Conservation (phyloP, 108 stramenopile genomes). For the Fragilaria radians region DNA sequence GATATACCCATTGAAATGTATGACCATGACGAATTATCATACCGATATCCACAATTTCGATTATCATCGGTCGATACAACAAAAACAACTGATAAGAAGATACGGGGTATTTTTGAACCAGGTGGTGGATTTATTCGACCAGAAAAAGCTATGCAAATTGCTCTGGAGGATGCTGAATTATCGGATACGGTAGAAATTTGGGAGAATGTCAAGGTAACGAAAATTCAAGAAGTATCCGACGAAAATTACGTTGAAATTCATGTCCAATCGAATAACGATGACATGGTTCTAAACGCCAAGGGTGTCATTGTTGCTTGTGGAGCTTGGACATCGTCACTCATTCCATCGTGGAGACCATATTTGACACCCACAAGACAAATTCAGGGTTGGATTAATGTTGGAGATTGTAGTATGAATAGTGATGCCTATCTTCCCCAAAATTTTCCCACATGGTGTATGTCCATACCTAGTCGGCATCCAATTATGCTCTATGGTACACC, state of each 20-base stretch:
- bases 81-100: background rate
- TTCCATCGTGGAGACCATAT: conserved; percentile 22
- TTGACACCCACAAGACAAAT: conserved; percentile 26
- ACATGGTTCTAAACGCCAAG: conserved; percentile 8
- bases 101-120: conserved; percentile 25
- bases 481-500: conserved; percentile 24
- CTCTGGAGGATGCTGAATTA: conserved; percentile 22
- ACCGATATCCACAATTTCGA: conserved; percentile 33
- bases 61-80: conserved; percentile 8
- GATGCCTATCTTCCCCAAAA: conserved; percentile 9
- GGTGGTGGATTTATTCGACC: conserved; percentile 29
- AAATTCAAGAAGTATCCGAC: conserved; percentile 1
- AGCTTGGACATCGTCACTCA: conserved; percentile 24
- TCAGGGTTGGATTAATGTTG: conserved; percentile 35
- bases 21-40: conserved; percentile 6
- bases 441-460: conserved; percentile 24
- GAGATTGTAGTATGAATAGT: conserved; percentile 1
- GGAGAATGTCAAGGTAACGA: conserved; percentile 11
- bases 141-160: conserved; percentile 21
- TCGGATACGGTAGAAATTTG: conserved; percentile 9
- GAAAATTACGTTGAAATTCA: conserved; percentile 8
- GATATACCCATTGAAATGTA: conserved; percentile 19
- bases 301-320: conserved; percentile 29
- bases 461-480: conserved; percentile 3
- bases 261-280: background rate